Conservation (phyloP, 768 basidiomycete species). For the Leucocoprinus sp. region DNA sequence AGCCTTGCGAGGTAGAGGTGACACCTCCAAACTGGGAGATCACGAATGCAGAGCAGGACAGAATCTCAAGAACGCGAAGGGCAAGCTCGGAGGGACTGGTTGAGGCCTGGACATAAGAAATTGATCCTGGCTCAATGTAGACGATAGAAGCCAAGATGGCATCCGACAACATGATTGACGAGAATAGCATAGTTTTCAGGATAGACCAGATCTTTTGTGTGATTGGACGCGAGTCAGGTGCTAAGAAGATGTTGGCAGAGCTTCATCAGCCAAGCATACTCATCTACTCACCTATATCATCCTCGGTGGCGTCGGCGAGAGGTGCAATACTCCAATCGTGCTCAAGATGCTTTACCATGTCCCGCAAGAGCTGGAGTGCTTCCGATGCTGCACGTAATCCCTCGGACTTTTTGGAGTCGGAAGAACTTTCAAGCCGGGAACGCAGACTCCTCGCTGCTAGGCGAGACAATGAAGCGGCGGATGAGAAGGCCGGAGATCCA, state of each 20-base stretch:
- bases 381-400: conserved; percentile 23
- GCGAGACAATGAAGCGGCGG: conserved; percentile 27
- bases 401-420: conserved; percentile 21
- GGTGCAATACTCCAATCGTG: conserved; percentile 37
- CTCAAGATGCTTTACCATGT: conserved; percentile 37
- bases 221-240: conserved; percentile 34
- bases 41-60: conserved; percentile 67
- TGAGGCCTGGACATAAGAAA: conserved; percentile 14
- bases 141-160: conserved; percentile 46
- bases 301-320: conserved; percentile 26
- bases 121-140: conserved; percentile 35
- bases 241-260: conserved; percentile 19
- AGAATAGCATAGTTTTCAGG: conserved; percentile 73
- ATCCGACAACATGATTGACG: conserved; percentile 60
- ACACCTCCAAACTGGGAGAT: conserved; percentile 77
- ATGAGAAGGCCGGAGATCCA: conserved; percentile 27
- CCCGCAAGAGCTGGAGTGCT: conserved; percentile 23
- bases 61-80: conserved; percentile 41
- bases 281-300: conserved; percentile 22
- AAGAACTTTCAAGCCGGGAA: conserved; percentile 27
- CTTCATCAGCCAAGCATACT: conserved; percentile 3
- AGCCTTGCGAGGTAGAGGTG: conserved; percentile 46
- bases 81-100: conserved; percentile 42
- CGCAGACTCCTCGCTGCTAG: conserved; percentile 26
- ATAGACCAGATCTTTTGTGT: conserved; percentile 52